phyloP scores from a whole-genome alignment of 2,329 filamentous ascomycete genomes.

The Cylindrodendrum hubeiense region DNA sequence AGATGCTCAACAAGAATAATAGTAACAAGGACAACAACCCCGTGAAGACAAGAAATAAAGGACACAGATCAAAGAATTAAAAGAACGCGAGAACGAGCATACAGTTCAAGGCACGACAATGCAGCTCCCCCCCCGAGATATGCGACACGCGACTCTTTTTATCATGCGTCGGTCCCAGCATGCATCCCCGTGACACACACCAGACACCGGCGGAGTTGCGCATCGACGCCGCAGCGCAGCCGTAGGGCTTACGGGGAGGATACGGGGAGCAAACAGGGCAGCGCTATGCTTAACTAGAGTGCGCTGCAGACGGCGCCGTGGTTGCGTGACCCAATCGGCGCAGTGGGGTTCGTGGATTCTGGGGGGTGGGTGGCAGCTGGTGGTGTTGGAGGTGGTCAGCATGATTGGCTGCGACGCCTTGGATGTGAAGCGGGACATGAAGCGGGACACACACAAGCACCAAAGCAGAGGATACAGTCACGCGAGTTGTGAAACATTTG shows the following conservation, averaged over 20 bases:
- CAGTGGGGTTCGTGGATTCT: constrained; percentile 16
- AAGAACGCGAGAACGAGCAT: neutral
- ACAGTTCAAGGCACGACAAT: neutral
- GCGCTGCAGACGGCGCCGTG: neutral
- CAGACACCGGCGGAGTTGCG: neutral
- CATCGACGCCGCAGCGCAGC: neutral
- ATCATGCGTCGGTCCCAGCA: constrained; percentile 12
- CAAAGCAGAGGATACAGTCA: constrained; percentile 7
- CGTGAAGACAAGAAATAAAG: neutral
- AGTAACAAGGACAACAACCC: neutral
- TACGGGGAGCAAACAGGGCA: neutral
- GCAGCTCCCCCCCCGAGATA: neutral
- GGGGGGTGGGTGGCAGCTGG: neutral
- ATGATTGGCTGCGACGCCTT: constrained; percentile 19
- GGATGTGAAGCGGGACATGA: neutral
- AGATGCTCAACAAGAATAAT: neutral
- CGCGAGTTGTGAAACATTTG: constrained; percentile 5
- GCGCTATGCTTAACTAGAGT: neutral
- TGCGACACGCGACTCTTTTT: constrained; percentile 17
- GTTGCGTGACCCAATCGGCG: constrained; percentile 20
- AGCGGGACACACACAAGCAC: neutral
- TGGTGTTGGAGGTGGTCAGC: constrained; percentile 2
- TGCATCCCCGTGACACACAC: constrained; percentile 15
- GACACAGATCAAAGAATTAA: constrained; percentile 2
- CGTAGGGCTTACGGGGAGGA: neutral